These are phyloP conservation scores for Leccinum pellstonianum DNA, from an alignment of 768 basidiomycete species.

Conservation along the genomic window DNA sequence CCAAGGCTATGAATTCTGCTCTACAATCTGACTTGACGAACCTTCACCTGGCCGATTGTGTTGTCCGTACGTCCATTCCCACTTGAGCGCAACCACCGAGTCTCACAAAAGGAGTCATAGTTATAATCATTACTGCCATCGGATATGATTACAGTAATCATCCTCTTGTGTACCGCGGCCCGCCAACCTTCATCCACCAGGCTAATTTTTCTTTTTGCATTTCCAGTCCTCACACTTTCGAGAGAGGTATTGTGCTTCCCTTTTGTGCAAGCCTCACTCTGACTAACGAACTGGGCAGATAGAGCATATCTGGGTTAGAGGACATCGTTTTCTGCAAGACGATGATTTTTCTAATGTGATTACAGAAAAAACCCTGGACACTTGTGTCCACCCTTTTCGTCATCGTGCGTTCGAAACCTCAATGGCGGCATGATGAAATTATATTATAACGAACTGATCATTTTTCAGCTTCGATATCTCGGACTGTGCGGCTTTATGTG, in stretches of 20 bases:
- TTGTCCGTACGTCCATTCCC: not conserved
- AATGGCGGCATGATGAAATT: no score
- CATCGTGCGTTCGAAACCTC: not conserved
- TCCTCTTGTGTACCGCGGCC: no score
- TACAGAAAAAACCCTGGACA: not conserved
- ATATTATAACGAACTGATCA: no score
- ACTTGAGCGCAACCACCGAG: not conserved
- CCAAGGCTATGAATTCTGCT: not conserved
- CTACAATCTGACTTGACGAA: not conserved
- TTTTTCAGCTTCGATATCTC: no score
- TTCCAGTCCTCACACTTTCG: not conserved
- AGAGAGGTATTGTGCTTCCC: not conserved
- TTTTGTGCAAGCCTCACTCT: not conserved
- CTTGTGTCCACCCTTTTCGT: not conserved
- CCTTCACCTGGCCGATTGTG: not conserved
- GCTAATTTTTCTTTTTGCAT: not conserved
- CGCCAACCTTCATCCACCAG: no score
- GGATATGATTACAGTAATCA: not conserved
- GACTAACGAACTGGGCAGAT: not conserved
- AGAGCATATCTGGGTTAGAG: not conserved
- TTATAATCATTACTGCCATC: not conserved
- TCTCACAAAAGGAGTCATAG: not conserved
- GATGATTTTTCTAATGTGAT: not conserved
- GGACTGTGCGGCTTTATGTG: no score
- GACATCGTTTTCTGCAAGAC: not conserved